Percentiles rank a stretch among this genome's conserved stretches.
Evolutionary conservation across 176 grass and related monocot species (phyloP).

Genomic region (Melocanna baccifera): DNA sequence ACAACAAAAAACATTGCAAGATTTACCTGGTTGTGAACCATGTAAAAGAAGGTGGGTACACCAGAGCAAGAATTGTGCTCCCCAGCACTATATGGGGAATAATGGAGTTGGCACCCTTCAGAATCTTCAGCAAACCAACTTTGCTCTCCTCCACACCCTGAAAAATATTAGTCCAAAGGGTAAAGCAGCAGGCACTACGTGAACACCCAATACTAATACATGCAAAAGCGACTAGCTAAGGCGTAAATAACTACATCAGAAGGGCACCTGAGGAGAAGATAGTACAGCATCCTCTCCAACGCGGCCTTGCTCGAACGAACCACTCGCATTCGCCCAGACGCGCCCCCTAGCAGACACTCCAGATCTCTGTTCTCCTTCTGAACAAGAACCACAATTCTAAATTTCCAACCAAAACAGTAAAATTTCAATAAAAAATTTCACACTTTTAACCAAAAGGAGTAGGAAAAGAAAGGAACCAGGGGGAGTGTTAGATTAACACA

Average conservation of each 20-base stretch:
- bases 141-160: conserved; percentile 42
- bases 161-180: conserved; percentile 19
- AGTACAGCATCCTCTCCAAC: neutral
- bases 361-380: conserved; percentile 35
- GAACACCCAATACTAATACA: neutral
- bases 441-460: neutral
- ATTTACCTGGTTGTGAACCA: conserved; percentile 92
- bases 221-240: neutral
- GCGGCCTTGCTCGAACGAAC: conserved; percentile 47
- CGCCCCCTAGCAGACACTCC: conserved; percentile 11
- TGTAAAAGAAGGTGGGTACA: conserved; percentile 87
- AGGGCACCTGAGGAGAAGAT: conserved; percentile 46
- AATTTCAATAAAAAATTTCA: neutral
- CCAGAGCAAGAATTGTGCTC: conserved; percentile 83
- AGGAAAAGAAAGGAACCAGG: neutral
- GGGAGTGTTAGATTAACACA: neutral
- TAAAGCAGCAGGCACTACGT: conserved; percentile 1
- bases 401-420: neutral
- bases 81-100: conserved; percentile 89
- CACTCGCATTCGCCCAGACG: conserved; percentile 18
- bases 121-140: conserved; percentile 52
- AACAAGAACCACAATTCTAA: neutral
- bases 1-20: neutral
- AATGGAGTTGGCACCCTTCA: conserved; percentile 66
- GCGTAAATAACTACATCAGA: neutral